Conservation (phyloP, 768 basidiomycete genomes). For the Hericium erinaceus region DNA sequence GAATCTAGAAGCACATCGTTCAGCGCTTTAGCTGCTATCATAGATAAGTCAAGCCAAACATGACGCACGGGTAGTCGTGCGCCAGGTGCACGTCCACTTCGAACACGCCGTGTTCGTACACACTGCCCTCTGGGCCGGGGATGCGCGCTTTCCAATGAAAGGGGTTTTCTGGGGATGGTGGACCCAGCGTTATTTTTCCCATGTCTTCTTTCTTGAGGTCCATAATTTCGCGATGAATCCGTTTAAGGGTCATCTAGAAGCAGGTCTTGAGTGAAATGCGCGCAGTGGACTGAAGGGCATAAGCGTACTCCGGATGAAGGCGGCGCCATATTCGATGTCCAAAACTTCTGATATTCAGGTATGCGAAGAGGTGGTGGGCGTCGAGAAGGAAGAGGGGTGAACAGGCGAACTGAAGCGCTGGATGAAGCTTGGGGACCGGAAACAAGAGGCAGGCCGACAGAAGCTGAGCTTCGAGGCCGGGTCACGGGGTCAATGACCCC, state of each 20-base stretch:
- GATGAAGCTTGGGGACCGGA: too few species aligned
- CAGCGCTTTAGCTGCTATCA: neutral
- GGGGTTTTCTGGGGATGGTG: constrained; percentile 50
- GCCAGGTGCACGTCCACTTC: constrained; percentile 56
- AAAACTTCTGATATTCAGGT: too few species aligned
- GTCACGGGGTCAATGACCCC: too few species aligned
- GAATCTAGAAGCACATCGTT: constrained; percentile 39
- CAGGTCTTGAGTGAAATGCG: neutral
- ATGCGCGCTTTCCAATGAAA: constrained; percentile 71
- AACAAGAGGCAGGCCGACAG: too few species aligned
- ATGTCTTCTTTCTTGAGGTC: constrained; percentile 80
- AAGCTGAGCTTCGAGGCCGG: too few species aligned
- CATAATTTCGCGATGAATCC: constrained; percentile 74
- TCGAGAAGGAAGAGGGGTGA: too few species aligned
- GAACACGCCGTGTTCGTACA: constrained; percentile 76
- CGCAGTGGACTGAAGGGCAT: neutral
- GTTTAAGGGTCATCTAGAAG: constrained; percentile 58
- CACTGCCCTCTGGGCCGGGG: constrained; percentile 75
- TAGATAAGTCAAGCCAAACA: neutral
- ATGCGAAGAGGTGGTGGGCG: too few species aligned
- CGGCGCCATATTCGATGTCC: constrained; percentile 2
- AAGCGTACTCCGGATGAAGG: constrained; percentile 8
- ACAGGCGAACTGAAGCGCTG: too few species aligned
- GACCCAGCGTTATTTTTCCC: constrained; percentile 59
- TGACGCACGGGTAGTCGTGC: constrained; percentile 67